Evolutionary conservation across 176 grass and related monocot species (phyloP), one percentile per base, ranked within the genome.

Genomic region (Cocos nucifera): DNA sequence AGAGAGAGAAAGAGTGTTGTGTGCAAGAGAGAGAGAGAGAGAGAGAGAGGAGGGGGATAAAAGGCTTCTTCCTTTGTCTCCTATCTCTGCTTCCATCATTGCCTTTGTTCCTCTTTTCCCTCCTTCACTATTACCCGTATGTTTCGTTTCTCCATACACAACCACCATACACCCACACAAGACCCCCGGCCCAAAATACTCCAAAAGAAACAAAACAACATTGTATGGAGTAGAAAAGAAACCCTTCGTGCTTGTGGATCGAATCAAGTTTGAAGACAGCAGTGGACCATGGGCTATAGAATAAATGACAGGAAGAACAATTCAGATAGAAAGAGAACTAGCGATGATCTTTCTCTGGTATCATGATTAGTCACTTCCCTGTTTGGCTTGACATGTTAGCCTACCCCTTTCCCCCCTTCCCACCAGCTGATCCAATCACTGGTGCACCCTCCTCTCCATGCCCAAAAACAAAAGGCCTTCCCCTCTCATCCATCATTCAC

Each of bases 331-430:
- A 18, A 20, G 69, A 72, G 20, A 27, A 28, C 3, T 8, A 52
- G 49, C 3, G 51, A 51, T 4, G 44, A n/a, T 3, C 26, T 48
- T 72, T 59, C 78, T 50, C 21, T 19, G 74, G 63, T 17, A n/a
- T 63, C 73, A 72, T 77, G 79, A 82, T 70, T 72, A 27, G 29
- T 61, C 66, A 26, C 29, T 49, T 39, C 28, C 49, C 26, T 54
- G 21, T 53, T 26, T 63, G 58, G 53, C 23, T 67, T 52, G 10
- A 55, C 61, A 51, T 60, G 22, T 56, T 44, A 44, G 28, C 28
- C 28, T 1, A 5, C 35, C 8, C 32, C 35, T 2, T 12, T 12
- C 10, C 32, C 3, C 16, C 20, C 64, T 8, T 49, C 10, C 25
- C 17, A 15, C 12, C 15, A 17, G 6, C 53, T 1, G 17, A n/a